Evolutionary conservation across 495 filamentous ascomycete species (phyloP).

Genomic region (Jackrogersella multiformis): DNA sequence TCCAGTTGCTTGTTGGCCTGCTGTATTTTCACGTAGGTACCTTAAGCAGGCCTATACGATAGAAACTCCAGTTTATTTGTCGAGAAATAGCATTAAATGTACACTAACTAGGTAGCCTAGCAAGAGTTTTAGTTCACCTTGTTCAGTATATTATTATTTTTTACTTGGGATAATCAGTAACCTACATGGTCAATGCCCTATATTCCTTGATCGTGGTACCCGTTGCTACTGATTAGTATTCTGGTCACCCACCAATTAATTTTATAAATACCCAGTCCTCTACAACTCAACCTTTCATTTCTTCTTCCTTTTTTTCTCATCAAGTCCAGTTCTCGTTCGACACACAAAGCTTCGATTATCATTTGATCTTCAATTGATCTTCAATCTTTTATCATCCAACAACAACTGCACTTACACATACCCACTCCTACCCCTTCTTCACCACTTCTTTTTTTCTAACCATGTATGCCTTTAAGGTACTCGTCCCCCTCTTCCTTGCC

Average conservation of each 20-base stretch:
- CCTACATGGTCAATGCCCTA: not conserved
- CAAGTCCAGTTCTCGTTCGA: not conserved
- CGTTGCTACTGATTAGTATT: not conserved
- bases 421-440: not conserved
- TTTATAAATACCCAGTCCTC: not conserved
- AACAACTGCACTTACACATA: not conserved
- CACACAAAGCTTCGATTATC: not conserved
- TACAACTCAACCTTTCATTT: not conserved
- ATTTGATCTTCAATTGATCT: too few relatives aligned
- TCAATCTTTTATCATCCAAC: too few relatives aligned
- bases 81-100: too few relatives aligned
- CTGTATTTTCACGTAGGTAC: too few relatives aligned
- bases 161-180: too few relatives aligned
- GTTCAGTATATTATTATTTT: too few relatives aligned
- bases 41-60: too few relatives aligned
- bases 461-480: conserved; percentile 19
- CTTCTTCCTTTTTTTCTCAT: not conserved
- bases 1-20: too few relatives aligned
- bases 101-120: too few relatives aligned
- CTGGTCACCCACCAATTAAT: not conserved
- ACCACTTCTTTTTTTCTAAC: not conserved
- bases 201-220: too few relatives aligned
- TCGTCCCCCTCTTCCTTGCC: conserved; percentile 18
- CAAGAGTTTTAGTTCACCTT: too few relatives aligned
- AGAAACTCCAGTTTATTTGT: too few relatives aligned